Base-by-base conservation (phyloP, 2,329 filamentous ascomycete genomes). In the Paecilomyces sp. region DNA sequence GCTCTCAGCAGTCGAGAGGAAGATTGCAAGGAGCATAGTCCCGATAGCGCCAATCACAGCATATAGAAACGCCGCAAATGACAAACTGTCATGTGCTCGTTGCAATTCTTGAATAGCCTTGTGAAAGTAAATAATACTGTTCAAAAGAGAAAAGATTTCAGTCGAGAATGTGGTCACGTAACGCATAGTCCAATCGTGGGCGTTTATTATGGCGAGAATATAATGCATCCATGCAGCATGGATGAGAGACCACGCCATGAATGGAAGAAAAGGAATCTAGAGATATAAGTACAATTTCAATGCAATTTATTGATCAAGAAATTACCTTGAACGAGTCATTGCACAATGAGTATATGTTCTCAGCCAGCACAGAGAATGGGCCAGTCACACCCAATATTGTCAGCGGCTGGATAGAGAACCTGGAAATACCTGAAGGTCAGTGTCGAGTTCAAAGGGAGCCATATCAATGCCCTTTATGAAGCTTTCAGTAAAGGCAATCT, bases 141-240 rank as follows among this genome's bases (percentile, higher is more conserved):
- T 88, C 30, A 88, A 74, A 8, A 88, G 77, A 2, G 84, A 85
- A 68, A 88, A 88, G 58, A 88, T 86, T 68, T 88, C 86, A 52
- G 83, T 85, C 61, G 80, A 85, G 70, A 88, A 88, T 22, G 82
- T 84, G 1, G 86, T 88, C 55, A 88, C 86, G 70, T 88, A 88
- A 65, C 83, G 79, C 86, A 88, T 88, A 0, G 85, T 88, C 83
- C 85, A 88, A 70, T 88, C 85, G 67, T 88, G 85, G 3, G 85
- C 85, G 70, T 88, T 88, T 72, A 88, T 82, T 56, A 87, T 81
- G 58, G 85, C 85, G 12, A 88, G 77, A 2, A 88, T 71, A 64
- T 82, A 83, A 67, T 87, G 84, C 79, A 88, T 83, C 86, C 86
- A 88, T 7, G 79, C 82, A 6, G 85, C 78, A 68, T 88, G 85